Evolutionary conservation across 768 basidiomycete genomes (phyloP).

Genomic region (Mycena kentingensis): DNA sequence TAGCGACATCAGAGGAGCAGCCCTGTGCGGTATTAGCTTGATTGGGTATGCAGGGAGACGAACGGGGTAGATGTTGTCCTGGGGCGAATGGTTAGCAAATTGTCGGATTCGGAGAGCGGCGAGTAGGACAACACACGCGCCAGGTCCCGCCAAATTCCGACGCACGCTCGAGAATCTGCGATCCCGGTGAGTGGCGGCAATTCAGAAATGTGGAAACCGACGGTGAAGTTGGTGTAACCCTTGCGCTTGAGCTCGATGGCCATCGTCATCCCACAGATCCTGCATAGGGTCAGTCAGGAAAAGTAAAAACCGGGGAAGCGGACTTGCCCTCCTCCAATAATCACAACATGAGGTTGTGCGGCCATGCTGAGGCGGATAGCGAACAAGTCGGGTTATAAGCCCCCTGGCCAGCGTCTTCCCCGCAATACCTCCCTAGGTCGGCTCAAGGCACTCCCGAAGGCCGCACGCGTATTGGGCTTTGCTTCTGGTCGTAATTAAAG

Average conservation of each 20-base stretch:
- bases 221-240: slow-evolving; percentile 32
- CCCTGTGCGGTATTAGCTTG: too few species aligned
- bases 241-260: slow-evolving; percentile 35
- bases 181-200: neutral
- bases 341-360: neutral
- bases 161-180: slow-evolving; percentile 36
- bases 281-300: neutral
- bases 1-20: slow-evolving; percentile 43
- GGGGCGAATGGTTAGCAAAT: neutral
- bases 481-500: too few species aligned
- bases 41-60: neutral
- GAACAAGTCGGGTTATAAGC: too few species aligned
- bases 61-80: slow-evolving; percentile 38
- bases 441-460: too few species aligned
- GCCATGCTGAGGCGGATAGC: too few species aligned
- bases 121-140: slow-evolving; percentile 27
- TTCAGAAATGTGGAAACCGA: slow-evolving; percentile 13
- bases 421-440: too few species aligned
- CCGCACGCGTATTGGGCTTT: too few species aligned
- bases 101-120: neutral
- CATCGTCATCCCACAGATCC: slow-evolving; percentile 31
- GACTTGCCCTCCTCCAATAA: neutral
- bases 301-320: neutral
- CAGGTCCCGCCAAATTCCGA: slow-evolving; percentile 34
- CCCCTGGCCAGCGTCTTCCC: too few species aligned